Evolutionary conservation across 108 stramenopile species (phyloP).

Genomic region (Chaetoceros muelleri): DNA sequence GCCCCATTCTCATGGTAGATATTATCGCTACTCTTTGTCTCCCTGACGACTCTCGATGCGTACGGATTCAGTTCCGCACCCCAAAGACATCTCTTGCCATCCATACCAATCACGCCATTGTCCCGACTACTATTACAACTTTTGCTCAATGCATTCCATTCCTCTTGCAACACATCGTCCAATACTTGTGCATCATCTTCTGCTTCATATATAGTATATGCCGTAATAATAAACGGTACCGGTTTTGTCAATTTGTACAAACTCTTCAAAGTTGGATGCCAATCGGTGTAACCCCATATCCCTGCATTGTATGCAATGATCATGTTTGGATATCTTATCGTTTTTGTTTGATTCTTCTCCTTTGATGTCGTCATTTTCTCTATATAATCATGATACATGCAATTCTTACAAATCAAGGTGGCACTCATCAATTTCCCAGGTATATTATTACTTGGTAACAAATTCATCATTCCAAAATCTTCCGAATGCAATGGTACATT

Average conservation of each 20-base stretch:
- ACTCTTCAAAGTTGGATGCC: constrained; percentile 50
- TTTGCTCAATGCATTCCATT: constrained; percentile 6
- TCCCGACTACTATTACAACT: not conserved
- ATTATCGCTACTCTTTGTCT: constrained; percentile 24
- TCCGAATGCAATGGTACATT: constrained; percentile 26
- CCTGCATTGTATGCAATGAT: constrained; percentile 73
- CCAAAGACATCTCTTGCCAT: constrained; percentile 42
- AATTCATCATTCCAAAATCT: constrained; percentile 18
- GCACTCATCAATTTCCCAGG: constrained; percentile 22
- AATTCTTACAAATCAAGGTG: constrained; percentile 36
- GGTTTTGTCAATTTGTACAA: not conserved
- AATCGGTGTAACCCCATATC: constrained; percentile 81
- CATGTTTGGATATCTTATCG: constrained; percentile 27
- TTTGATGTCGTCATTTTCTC: not conserved
- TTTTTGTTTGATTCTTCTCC: constrained; percentile 7
- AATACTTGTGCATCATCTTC: constrained; percentile 57
- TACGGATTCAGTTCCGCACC: constrained; percentile 58
- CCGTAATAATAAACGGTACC: constrained; percentile 56
- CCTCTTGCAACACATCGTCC: constrained; percentile 28
- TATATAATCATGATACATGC: constrained; percentile 57
- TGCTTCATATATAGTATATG: constrained; percentile 71
- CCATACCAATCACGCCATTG: too few relatives aligned
- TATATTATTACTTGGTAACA: constrained; percentile 20
- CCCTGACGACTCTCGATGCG: constrained; percentile 36
- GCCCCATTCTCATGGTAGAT: constrained; percentile 67